A percentile compares a stretch with the other conserved stretches of the same genome.
These are phyloP conservation scores for Boletus sp. DNA, from an alignment of 768 basidiomycete genomes.

Conservation along the genomic window DNA sequence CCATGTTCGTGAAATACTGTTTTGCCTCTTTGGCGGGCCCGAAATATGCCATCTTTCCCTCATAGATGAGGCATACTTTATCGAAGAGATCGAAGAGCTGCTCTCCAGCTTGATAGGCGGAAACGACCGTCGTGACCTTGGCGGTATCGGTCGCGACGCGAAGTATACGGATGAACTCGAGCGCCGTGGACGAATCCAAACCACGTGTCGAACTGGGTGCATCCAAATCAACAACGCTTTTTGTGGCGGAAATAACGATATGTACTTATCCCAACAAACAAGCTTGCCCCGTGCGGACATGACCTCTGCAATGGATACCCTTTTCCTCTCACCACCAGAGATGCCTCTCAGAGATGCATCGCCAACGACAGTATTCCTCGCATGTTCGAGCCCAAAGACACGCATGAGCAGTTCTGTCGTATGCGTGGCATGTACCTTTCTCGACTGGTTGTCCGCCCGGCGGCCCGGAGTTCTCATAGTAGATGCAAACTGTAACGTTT, in stretches of 20 bases:
- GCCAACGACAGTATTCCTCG: conserved; percentile 71
- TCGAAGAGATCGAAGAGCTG: conserved; percentile 62
- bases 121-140: conserved; percentile 64
- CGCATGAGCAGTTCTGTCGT: conserved; percentile 53
- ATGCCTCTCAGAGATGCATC: conserved; percentile 75
- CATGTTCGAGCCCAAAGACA: conserved; percentile 76
- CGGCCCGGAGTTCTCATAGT: conserved; percentile 45
- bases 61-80: conserved; percentile 30
- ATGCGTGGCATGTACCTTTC: conserved; percentile 27
- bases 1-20: conserved; percentile 4
- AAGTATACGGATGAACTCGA: conserved; percentile 69
- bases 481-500: conserved; percentile 53
- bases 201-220: conserved; percentile 59
- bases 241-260: not conserved
- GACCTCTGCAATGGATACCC: conserved; percentile 77
- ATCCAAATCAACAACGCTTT: not conserved
- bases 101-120: conserved; percentile 84
- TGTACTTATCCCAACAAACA: conserved; percentile 77
- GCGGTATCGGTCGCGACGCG: conserved; percentile 61
- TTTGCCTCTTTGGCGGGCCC: conserved; percentile 1
- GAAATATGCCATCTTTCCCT: conserved; percentile 10
- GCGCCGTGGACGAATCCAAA: conserved; percentile 66
- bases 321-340: conserved; percentile 76
- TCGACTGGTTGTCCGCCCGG: conserved; percentile 20
- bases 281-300: conserved; percentile 61